phyloP scores from a whole-genome alignment of 2,329 filamentous ascomycete genomes.

The Paraphoma chrysanthemicola region DNA sequence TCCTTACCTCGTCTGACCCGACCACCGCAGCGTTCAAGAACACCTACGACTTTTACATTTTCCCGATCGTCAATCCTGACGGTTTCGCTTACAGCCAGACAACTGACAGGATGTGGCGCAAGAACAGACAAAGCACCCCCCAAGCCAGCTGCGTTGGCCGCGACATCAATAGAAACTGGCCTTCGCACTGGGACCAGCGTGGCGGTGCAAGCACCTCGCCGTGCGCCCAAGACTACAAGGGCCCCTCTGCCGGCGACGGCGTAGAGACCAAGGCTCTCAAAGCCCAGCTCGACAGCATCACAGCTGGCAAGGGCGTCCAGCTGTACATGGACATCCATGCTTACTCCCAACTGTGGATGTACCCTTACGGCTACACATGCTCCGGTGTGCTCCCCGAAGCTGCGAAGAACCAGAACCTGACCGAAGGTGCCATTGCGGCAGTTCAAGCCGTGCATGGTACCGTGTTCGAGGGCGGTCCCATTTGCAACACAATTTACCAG shows the following conservation, averaged over 20 bases:
- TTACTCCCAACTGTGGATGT: constrained; percentile 59
- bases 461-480: constrained; percentile 52
- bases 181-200: constrained; percentile 40
- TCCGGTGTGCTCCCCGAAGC: constrained; percentile 55
- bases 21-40: constrained; percentile 56
- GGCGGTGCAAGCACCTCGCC: constrained; percentile 44
- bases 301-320: constrained; percentile 59
- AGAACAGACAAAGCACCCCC: constrained; percentile 44
- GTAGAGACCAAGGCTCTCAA: constrained; percentile 53
- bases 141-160: constrained; percentile 43
- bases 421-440: constrained; percentile 57
- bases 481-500: constrained; percentile 68
- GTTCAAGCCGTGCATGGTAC: constrained; percentile 63
- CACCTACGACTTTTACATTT: constrained; percentile 70
- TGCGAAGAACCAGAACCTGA: constrained; percentile 58
- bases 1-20: constrained; percentile 41
- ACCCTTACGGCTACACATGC: constrained; percentile 67
- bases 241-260: constrained; percentile 41
- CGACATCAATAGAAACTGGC: constrained; percentile 52
- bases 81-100: constrained; percentile 49
- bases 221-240: constrained; percentile 48
- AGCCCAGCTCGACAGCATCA: constrained; percentile 55
- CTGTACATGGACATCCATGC: constrained; percentile 72
- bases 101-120: constrained; percentile 49
- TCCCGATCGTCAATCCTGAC: constrained; percentile 49